Base-by-base conservation (phyloP, 1,284 basidiomycete species). In the Singerocomus inundabilis region DNA sequence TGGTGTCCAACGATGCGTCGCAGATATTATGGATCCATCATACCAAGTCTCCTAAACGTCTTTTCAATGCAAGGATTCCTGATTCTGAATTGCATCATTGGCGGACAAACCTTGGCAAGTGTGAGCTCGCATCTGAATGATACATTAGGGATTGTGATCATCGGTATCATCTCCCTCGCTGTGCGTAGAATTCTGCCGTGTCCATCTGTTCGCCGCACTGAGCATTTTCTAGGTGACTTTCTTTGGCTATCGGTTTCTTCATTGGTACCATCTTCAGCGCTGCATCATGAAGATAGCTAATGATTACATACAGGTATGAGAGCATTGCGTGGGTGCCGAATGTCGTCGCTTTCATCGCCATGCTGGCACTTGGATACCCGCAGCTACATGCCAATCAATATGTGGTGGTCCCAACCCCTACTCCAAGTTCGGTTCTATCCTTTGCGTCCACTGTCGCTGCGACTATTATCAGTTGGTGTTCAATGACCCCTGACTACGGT, bases 91-190 rank as follows among this genome's bases (percentile, higher is more conserved):
- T 80, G 77, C 44, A 89, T 91, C 58, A 73, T 88, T 44, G 88
- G 86, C 6, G 89, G 87, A 0, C 87, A 91, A 63, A 80, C 83
- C 1, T 70, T 91, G 36, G 78, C 81, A 3, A 78, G 81, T 31
- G 80, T 83, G 8, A 84, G 79, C 36, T 63, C 67, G 16, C 71
- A 72, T 47, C 58, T 82, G 15, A 58, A 74, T 49, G 76, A 75
- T 39, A 76, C 79, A 0, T 48, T 88, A 6, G 91, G 91, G 1
- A 93, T 93, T 53, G 84, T 90, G 15, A 84, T 93, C 49, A 86
- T 92, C 26, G 74, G 80, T 2, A 52, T 88, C 25, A 76, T 91
- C 29, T 81, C 85, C 1, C 72, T 93, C 24, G 71, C 76, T 29
- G 79, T 89, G 34, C 62, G 75, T 58, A 26, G 10, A 21, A 21